Evolutionary conservation across 345 rosid genomes (phyloP).

Genomic region (Hevea brasiliensis): DNA sequence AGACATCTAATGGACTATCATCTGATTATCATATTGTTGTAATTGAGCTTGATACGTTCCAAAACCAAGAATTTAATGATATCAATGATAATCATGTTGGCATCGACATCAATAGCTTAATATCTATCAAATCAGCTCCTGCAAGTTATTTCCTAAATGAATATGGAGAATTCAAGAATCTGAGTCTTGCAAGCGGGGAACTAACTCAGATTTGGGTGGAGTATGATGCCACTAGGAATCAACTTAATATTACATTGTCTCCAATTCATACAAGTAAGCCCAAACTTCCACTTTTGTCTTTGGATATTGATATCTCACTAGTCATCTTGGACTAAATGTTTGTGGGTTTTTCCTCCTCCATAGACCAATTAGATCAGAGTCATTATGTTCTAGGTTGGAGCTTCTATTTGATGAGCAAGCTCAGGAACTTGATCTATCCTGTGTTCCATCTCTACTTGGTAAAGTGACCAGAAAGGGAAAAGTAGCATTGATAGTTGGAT

Average conservation of each 20-base stretch:
- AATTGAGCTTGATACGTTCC: too few relatives aligned
- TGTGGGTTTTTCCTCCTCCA: conserved; percentile 23
- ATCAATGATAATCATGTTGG: too few relatives aligned
- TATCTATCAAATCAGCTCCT: too few relatives aligned
- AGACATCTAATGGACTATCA: too few relatives aligned
- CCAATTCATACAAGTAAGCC: neutral
- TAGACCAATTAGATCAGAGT: neutral
- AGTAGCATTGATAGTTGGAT: neutral
- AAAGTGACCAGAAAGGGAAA: neutral
- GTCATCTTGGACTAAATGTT: conserved; percentile 2
- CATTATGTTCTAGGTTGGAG: conserved; percentile 24
- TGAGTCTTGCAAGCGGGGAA: conserved; percentile 5
- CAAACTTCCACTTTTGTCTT: neutral
- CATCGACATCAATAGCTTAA: too few relatives aligned
- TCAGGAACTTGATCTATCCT: neutral
- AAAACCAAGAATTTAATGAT: too few relatives aligned
- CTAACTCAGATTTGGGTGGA: conserved; percentile 15
- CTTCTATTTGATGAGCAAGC: neutral
- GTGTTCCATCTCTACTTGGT: neutral
- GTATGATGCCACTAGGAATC: neutral
- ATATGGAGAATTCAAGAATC: too few relatives aligned
- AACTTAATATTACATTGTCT: conserved; percentile 5
- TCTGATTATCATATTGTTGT: too few relatives aligned
- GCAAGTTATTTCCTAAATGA: too few relatives aligned
- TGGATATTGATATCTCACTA: neutral